Percentiles rank a stretch among this genome's conserved stretches.
These are phyloP conservation scores for Candida odintsovae DNA, from an alignment of 805 yeast species.

Conservation along the genomic window DNA sequence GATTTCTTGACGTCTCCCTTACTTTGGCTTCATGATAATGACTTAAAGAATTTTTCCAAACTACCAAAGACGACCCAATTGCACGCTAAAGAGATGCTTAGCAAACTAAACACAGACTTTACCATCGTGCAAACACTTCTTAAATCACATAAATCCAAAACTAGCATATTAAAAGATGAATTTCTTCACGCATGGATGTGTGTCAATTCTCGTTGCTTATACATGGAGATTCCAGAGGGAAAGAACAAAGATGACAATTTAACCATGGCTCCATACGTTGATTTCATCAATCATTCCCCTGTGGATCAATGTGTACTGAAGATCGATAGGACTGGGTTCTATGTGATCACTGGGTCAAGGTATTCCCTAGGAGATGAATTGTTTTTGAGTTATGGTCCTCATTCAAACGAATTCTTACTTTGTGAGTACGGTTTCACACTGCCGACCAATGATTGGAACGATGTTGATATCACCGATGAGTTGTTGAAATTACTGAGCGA, in stretches of 20 bases:
- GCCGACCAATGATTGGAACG: conserved; percentile 58
- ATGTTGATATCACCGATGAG: conserved; percentile 51
- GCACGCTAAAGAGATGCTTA: conserved; percentile 37
- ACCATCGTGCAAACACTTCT: conserved; percentile 25
- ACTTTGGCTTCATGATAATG: conserved; percentile 44
- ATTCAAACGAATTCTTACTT: conserved; percentile 72
- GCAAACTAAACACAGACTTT: conserved; percentile 42
- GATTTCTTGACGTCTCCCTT: conserved; percentile 59
- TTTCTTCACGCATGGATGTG: conserved; percentile 78
- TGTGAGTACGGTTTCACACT: conserved; percentile 85
- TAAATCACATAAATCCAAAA: not conserved
- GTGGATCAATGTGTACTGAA: conserved; percentile 46
- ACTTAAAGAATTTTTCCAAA: conserved; percentile 25
- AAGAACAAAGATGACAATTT: conserved; percentile 55
- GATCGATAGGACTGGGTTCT: conserved; percentile 44
- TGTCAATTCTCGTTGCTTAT: conserved; percentile 87
- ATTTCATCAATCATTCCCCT: conserved; percentile 70
- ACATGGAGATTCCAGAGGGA: conserved; percentile 58
- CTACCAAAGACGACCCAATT: conserved; percentile 40
- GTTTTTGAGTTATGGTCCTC: conserved; percentile 80
- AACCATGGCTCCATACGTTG: conserved; percentile 89
- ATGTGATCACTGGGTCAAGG: conserved; percentile 35
- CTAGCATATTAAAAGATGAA: conserved; percentile 2
- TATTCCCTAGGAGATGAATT: conserved; percentile 48
- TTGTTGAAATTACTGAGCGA: conserved; percentile 32